phyloP scores from a whole-genome alignment of 140 eudicot genomes.

The Erigeron philadelphicus region DNA sequence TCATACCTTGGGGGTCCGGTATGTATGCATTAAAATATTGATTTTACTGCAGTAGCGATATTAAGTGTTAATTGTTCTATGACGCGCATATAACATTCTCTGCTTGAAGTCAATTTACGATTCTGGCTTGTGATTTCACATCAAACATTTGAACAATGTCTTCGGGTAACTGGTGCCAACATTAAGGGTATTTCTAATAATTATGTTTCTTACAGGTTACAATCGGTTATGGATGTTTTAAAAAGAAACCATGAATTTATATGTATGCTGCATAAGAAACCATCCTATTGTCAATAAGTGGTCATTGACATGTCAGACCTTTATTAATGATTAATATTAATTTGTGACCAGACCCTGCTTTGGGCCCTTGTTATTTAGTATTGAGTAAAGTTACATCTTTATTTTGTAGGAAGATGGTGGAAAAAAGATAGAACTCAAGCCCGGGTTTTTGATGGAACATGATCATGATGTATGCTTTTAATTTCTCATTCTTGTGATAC shows the following conservation, averaged over 20 bases:
- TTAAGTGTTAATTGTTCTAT: slow-evolving; percentile 9
- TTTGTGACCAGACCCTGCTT: slow-evolving; percentile 11
- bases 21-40: slow-evolving; percentile 25
- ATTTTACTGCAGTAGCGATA: neutral
- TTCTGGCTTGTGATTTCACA: neutral
- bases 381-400: slow-evolving; percentile 21
- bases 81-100: neutral
- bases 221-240: too few relatives aligned
- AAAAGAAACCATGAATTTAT: neutral
- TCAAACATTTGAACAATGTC: neutral
- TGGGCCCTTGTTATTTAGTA: slow-evolving; percentile 14
- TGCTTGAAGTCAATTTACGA: slow-evolving; percentile 8
- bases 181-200: too few relatives aligned
- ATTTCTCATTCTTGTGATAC: slow-evolving; percentile 14
- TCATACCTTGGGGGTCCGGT: slow-evolving; percentile 96
- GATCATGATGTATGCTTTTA: slow-evolving; percentile 52
- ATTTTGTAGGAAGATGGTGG: slow-evolving; percentile 79
- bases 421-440: slow-evolving; percentile 87
- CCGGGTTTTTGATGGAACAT: slow-evolving; percentile 86
- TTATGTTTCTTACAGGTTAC: too few relatives aligned
- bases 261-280: neutral
- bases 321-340: neutral
- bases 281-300: neutral
- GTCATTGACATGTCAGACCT: slow-evolving; percentile 6
- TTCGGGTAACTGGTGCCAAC: too few relatives aligned